Base-by-base conservation (phyloP, 2,329 filamentous ascomycete species). In the Colletotrichum navitas region DNA sequence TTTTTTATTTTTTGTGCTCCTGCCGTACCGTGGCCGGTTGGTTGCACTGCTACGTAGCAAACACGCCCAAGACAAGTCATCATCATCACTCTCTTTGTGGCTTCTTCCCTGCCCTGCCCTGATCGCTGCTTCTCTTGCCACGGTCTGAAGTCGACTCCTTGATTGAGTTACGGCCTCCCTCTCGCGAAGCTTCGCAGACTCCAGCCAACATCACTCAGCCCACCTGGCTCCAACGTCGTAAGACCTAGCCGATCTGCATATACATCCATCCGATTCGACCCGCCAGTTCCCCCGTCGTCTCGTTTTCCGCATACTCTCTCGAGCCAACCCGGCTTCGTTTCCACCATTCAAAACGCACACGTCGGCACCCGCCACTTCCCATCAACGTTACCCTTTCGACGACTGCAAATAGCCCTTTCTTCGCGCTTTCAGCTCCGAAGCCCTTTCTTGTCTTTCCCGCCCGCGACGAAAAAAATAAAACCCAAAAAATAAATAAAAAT, bases 31-130 rank as follows among this genome's bases (percentile, higher is more conserved):
- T 29, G 55, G 59, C 61, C 54, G 45, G 69, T 52, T 71, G 52
- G 68, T 43, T 71, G 54, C 60, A 41, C 65, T 45, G 41, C 65
- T 39, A 39, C 11, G 11, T 4, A 68, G 54, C 52, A 64, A 63
- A 64, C 65, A 66, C 43, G 54, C 43, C 45, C 67, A 62, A 63
- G 56, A 54, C 67, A 62, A 63, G 56, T 71, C 69, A 68, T 67
- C 68, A 71, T 72, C 70, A 64, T 69, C 60, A 72, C 41, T 62
- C 62, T 61, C 66, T 66, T 66, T 63, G 66, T 72, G 55, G 49
- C 60, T 56, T 52, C 36, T 54, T 70, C 58, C 66, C 67, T 71
- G 61, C 66, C 29, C 55, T 65, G 18, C 61, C 39, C 49, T 52
- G 29, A 24, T 65, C 32, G 49, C 11, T 45, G 43, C 43, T 34